Percentiles rank a stretch among this genome's conserved stretches.
phyloP scores from a whole-genome alignment of 2,329 filamentous ascomycete species.

The Drechslerella coelobrocha region DNA sequence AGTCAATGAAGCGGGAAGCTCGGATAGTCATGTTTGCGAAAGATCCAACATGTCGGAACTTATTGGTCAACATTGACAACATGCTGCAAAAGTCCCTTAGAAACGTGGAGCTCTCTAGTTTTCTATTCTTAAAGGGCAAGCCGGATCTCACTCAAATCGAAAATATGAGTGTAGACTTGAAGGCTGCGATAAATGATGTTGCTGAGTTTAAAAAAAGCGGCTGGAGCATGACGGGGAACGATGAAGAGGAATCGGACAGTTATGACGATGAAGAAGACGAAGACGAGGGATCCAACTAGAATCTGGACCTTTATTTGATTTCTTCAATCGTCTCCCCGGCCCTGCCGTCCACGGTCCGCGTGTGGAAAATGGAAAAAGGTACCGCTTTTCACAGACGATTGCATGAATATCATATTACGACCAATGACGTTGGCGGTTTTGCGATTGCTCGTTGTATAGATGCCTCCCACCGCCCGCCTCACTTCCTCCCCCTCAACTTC shows the following conservation, averaged over 20 bases:
- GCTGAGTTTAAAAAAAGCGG: slow-evolving; percentile 47
- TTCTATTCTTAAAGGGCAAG: slow-evolving; percentile 44
- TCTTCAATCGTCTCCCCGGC: background rate
- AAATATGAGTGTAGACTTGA: slow-evolving; percentile 26
- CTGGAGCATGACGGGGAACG: slow-evolving; percentile 33
- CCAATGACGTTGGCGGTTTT: slow-evolving; percentile 25
- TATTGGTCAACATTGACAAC: slow-evolving; percentile 36
- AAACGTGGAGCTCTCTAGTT: slow-evolving; percentile 39
- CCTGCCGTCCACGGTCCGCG: background rate
- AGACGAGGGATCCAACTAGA: slow-evolving; percentile 37
- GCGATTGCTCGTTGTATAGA: too few species aligned
- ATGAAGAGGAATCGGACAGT: slow-evolving; percentile 16
- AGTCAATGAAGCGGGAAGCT: slow-evolving; percentile 45
- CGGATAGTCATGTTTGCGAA: slow-evolving; percentile 51
- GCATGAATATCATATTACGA: slow-evolving; percentile 33
- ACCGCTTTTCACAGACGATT: slow-evolving; percentile 26
- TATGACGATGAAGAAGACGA: slow-evolving; percentile 17
- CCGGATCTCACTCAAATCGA: slow-evolving; percentile 39
- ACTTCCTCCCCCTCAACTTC: background rate
- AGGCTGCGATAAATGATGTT: slow-evolving; percentile 24
- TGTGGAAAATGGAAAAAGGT: slow-evolving; percentile 5
- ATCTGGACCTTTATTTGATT: background rate
- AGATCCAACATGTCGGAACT: slow-evolving; percentile 37
- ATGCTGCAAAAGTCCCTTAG: slow-evolving; percentile 45
- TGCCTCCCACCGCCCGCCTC: too few species aligned